A percentile compares a stretch with the other conserved stretches of the same genome.
Evolutionary conservation across 331 rosid species (phyloP).

Genomic region (Rhamnella rubrinervis): DNA sequence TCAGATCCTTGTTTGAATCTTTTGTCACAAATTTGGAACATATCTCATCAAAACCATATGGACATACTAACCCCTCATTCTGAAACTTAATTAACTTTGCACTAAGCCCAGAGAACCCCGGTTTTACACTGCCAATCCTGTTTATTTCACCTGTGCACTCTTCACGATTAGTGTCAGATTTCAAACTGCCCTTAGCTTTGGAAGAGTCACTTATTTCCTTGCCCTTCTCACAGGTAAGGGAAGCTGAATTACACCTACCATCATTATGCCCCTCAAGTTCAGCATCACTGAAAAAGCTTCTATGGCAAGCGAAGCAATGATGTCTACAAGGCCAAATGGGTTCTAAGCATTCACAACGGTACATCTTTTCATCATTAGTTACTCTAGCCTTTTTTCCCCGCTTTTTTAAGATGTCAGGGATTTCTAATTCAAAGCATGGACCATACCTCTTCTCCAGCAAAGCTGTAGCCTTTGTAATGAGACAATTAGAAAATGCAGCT

Average conservation of each 20-base stretch:
- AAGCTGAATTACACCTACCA: slow-evolving; percentile 61
- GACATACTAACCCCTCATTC: slow-evolving; percentile 59
- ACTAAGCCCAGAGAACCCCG: slow-evolving; percentile 44
- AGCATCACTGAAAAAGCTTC: slow-evolving; percentile 51
- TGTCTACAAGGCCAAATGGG: slow-evolving; percentile 74
- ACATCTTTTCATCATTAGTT: slow-evolving; percentile 60
- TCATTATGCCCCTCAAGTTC: slow-evolving; percentile 78
- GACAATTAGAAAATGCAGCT: slow-evolving; percentile 39
- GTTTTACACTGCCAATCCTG: slow-evolving; percentile 33
- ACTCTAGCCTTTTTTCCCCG: slow-evolving; percentile 45
- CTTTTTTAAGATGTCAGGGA: slow-evolving; percentile 50
- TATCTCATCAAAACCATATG: slow-evolving; percentile 67
- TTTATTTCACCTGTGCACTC: slow-evolving; percentile 46
- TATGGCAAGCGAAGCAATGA: slow-evolving; percentile 90
- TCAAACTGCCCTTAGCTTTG: slow-evolving; percentile 57
- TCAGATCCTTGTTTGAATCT: slow-evolving; percentile 72
- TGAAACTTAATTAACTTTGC: slow-evolving; percentile 72
- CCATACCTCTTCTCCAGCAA: slow-evolving; percentile 72
- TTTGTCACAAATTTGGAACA: slow-evolving; percentile 71
- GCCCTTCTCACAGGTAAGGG: slow-evolving; percentile 42
- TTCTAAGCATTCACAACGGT: slow-evolving; percentile 87
- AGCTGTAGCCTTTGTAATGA: slow-evolving; percentile 66
- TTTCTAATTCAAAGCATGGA: slow-evolving; percentile 55
- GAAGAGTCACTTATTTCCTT: slow-evolving; percentile 54
- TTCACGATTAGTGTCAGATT: slow-evolving; percentile 43